Conservation (phyloP, 768 basidiomycete species). For the Boletus fagicola region DNA sequence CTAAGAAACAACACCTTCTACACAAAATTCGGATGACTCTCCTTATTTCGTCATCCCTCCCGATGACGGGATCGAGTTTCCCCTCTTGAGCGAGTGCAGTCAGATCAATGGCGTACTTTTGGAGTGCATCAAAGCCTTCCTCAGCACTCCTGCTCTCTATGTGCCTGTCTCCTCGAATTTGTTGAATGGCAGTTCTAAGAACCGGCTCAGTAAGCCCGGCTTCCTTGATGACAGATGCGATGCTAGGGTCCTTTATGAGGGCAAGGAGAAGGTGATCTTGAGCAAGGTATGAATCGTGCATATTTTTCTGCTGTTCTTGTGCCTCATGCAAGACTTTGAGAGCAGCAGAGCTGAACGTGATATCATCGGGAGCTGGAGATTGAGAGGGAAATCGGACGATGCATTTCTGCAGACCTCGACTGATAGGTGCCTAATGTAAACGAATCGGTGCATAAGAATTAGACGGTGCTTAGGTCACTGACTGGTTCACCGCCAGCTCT, state of each 20-base stretch:
- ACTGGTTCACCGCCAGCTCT: constrained; percentile 85
- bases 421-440: constrained; percentile 48
- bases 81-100: constrained; percentile 88
- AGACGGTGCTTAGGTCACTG: constrained; percentile 25
- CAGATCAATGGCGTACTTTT: constrained; percentile 85
- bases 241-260: constrained; percentile 69
- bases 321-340: constrained; percentile 73
- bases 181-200: constrained; percentile 73
- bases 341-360: constrained; percentile 54
- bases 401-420: constrained; percentile 68
- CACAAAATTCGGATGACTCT: constrained; percentile 82
- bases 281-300: constrained; percentile 90
- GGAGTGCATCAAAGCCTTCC: constrained; percentile 88
- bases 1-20: constrained; percentile 48
- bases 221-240: constrained; percentile 72
- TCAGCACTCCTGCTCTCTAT: constrained; percentile 87
- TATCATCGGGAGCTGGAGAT: constrained; percentile 82
- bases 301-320: constrained; percentile 71
- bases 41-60: constrained; percentile 89
- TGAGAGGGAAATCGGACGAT: constrained; percentile 84
- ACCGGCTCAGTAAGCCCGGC: constrained; percentile 66
- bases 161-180: constrained; percentile 78
- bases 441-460: not conserved
- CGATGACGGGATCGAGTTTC: constrained; percentile 94
- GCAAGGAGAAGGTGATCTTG: constrained; percentile 91